phyloP scores from a whole-genome alignment of 139 green algal species.

The Astrephomene gubernaculifera region DNA sequence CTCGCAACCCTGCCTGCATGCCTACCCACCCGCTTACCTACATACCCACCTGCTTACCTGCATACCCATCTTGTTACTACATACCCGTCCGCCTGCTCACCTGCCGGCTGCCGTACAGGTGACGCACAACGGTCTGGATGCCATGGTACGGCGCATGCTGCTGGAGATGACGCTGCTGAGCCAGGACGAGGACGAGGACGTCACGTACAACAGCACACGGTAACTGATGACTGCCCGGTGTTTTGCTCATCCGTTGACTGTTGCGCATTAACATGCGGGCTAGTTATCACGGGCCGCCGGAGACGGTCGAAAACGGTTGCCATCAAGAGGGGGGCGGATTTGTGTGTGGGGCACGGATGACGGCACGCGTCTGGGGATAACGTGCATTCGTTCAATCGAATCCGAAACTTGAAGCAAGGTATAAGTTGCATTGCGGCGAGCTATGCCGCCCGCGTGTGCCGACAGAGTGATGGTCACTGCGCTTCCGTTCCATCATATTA shows the following conservation, averaged over 20 bases:
- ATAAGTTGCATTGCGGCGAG: not conserved
- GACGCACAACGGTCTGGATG: constrained; percentile 9
- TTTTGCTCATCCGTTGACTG: not conserved
- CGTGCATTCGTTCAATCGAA: not conserved
- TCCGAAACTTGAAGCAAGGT: not conserved
- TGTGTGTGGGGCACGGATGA: no score
- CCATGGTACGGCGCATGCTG: constrained; percentile 25
- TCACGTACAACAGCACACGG: constrained; percentile 1
- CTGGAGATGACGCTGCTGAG: constrained; percentile 19
- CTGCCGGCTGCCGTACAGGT: not conserved
- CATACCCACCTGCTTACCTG: not conserved
- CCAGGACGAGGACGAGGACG: not conserved
- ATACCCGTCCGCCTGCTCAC: not conserved
- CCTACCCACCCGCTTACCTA: not conserved
- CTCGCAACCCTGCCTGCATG: no score
- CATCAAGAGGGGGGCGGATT: no score
- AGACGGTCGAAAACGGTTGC: no score
- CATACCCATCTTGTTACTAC: not conserved
- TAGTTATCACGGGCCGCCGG: no score
- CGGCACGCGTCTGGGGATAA: not conserved
- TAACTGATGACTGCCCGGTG: not conserved
- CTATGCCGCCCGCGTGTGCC: not conserved
- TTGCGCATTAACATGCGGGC: no score
- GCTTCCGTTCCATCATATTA: not conserved
- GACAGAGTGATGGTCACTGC: not conserved